A percentile compares a stretch with the other conserved stretches of the same genome.
These are phyloP conservation scores for Nakaseomyces glabratus DNA, from an alignment of 1,139 yeast genomes.

Conservation along the genomic window DNA sequence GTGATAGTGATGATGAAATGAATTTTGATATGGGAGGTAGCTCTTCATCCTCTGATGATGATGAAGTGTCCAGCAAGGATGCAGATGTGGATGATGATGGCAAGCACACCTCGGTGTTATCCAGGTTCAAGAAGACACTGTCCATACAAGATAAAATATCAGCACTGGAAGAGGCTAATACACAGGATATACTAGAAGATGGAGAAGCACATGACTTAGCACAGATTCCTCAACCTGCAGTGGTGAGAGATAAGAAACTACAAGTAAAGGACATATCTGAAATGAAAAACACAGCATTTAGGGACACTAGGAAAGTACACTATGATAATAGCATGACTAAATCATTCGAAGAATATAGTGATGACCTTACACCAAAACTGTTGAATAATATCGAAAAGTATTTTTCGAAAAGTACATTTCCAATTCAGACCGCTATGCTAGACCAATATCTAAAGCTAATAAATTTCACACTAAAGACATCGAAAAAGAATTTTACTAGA, in stretches of 20 bases:
- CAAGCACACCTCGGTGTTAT: conserved; percentile 35
- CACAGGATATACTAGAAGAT: conserved; percentile 19
- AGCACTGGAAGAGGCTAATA: conserved; percentile 1
- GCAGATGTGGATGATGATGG: conserved; percentile 16
- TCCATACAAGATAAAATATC: conserved; percentile 30
- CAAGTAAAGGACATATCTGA: neutral
- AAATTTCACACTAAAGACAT: conserved; percentile 18
- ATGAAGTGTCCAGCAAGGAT: conserved; percentile 12
- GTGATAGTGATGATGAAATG: conserved; percentile 8
- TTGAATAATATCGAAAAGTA: conserved; percentile 20
- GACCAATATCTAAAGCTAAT: conserved; percentile 23
- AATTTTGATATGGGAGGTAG: conserved; percentile 11
- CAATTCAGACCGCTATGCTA: conserved; percentile 28
- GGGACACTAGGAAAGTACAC: conserved; percentile 29
- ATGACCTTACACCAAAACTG: conserved; percentile 19
- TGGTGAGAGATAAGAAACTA: conserved; percentile 25
- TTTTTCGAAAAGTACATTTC: conserved; percentile 27
- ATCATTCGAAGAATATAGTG: conserved; percentile 18
- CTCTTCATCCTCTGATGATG: too few relatives aligned
- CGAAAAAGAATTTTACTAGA: conserved; percentile 33
- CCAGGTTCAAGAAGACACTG: conserved; percentile 35
- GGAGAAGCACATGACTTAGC: conserved; percentile 45
- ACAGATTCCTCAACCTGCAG: conserved; percentile 77
- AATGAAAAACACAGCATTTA: conserved; percentile 14
- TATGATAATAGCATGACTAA: conserved; percentile 25